These are phyloP conservation scores for bread wheat (Triticum aestivum) DNA, from an alignment of 176 grass and related monocot species.

Conservation along the genomic window IWGSC_CS_RefSeq_v2.1 NC_057807.1:328240704-328241203, in stretches of 20 bases:
- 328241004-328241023: constrained; percentile 30
- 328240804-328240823: constrained; percentile 68
- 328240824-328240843: background rate
- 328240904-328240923: background rate
- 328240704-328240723: background rate
- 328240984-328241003: constrained; percentile 82
- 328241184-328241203: too few relatives aligned
- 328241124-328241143: too few relatives aligned
- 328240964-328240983: constrained; percentile 92
- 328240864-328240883: background rate
- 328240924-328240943: background rate
- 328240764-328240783: constrained; percentile 90
- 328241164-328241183: too few relatives aligned
- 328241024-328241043: too few relatives aligned
- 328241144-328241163: too few relatives aligned
- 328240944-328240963: constrained; percentile 68
- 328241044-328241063: too few relatives aligned
- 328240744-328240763: constrained; percentile 37
- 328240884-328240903: background rate
- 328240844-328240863: background rate
- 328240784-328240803: constrained; percentile 90
- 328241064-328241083: too few relatives aligned
- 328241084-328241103: too few relatives aligned
- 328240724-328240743: constrained; percentile 18
- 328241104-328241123: too few relatives aligned